Percentiles rank a stretch among this genome's conserved stretches.
phyloP scores from a whole-genome alignment of 768 basidiomycete genomes.

The Boletus tomentosulus region DNA sequence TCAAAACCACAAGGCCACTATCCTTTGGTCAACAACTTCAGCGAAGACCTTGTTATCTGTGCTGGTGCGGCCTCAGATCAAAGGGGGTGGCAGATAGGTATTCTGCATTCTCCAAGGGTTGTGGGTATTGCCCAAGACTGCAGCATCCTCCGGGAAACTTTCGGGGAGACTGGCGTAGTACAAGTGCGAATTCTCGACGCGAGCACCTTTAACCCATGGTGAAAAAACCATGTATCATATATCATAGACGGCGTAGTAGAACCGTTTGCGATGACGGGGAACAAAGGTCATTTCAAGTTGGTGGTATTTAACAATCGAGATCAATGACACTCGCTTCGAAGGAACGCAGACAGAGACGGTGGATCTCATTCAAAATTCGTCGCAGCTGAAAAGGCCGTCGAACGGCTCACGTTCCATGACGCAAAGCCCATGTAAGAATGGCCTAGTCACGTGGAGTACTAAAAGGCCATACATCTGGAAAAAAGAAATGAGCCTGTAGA shows the following conservation, averaged over 20 bases:
- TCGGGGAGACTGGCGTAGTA: conserved; percentile 58
- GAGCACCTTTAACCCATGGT: conserved; percentile 46
- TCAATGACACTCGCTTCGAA: neutral
- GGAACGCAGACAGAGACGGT: conserved; percentile 34
- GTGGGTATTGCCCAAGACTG: conserved; percentile 55
- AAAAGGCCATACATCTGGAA: too few species aligned
- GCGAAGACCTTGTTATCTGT: conserved; percentile 14
- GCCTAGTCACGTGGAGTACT: too few species aligned
- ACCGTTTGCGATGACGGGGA: conserved; percentile 35
- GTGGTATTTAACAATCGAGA: neutral
- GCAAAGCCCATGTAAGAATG: too few species aligned
- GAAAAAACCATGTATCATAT: conserved; percentile 18
- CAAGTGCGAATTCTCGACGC: conserved; percentile 46
- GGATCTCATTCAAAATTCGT: conserved; percentile 38
- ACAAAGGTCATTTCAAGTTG: conserved; percentile 41
- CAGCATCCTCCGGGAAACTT: conserved; percentile 48
- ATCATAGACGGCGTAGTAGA: conserved; percentile 24
- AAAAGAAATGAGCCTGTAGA: too few species aligned
- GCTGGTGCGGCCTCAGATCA: conserved; percentile 3
- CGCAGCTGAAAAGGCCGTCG: conserved; percentile 31
- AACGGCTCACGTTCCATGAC: conserved; percentile 34
- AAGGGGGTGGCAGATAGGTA: conserved; percentile 11
- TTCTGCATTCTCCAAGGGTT: conserved; percentile 13
- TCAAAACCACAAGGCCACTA: neutral
- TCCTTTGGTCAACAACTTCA: conserved; percentile 9